These are phyloP conservation scores for Gymnopus androsaceus DNA, from an alignment of 1,284 basidiomycete species.

Conservation along the genomic window DNA sequence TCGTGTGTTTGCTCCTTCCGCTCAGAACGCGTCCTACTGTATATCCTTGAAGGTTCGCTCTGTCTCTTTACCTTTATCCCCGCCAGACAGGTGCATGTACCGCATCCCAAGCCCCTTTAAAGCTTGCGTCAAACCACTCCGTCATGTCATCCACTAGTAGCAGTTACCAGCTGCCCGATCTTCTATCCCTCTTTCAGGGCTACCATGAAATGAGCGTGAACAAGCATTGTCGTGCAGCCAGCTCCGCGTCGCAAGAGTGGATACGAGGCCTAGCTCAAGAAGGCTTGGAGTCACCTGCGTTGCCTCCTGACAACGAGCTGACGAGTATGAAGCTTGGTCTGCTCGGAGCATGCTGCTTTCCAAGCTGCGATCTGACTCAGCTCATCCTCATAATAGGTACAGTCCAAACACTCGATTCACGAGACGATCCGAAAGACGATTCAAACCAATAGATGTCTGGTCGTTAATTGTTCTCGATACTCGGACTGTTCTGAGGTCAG, in stretches of 20 bases:
- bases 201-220: slow-evolving; percentile 52
- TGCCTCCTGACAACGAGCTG: background rate
- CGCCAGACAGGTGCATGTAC: too few relatives aligned
- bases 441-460: slow-evolving; percentile 55
- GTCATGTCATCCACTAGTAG: slow-evolving; percentile 14
- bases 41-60: too few relatives aligned
- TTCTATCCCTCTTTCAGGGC: slow-evolving; percentile 42
- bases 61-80: too few relatives aligned
- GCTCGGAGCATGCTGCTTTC: slow-evolving; percentile 57
- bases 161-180: slow-evolving; percentile 64
- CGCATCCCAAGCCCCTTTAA: too few relatives aligned
- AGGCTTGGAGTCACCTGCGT: background rate
- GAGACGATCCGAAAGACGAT: too few relatives aligned
- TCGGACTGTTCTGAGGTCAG: slow-evolving; percentile 23
- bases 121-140: too few relatives aligned
- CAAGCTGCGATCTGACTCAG: slow-evolving; percentile 57
- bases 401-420: too few relatives aligned
- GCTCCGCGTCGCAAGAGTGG: slow-evolving; percentile 50
- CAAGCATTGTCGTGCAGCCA: slow-evolving; percentile 46
- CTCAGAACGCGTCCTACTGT: too few relatives aligned
- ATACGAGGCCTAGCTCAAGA: slow-evolving; percentile 22
- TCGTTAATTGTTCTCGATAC: slow-evolving; percentile 42
- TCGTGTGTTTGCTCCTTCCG: too few relatives aligned
- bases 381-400: slow-evolving; percentile 49
- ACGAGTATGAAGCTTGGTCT: slow-evolving; percentile 46